Percentiles rank a stretch among this genome's conserved stretches.
Evolutionary conservation across 148 eudicot genomes (phyloP).

Genomic region (Dianthus caryophyllus): DNA sequence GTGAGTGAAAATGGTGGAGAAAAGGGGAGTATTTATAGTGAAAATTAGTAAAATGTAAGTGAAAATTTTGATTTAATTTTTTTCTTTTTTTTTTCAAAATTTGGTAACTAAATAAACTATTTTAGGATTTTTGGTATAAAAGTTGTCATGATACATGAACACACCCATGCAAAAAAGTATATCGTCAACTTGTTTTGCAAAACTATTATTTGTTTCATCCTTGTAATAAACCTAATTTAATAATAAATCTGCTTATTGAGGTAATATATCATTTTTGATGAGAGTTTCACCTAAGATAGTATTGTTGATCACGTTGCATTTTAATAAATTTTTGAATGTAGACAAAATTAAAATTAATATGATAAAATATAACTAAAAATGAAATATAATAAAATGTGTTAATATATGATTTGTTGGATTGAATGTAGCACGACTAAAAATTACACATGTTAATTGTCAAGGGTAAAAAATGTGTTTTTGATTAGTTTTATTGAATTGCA

Average conservation of each 20-base stretch:
- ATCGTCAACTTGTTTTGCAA: not conserved
- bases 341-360: not conserved
- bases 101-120: not conserved
- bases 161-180: not conserved
- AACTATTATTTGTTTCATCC: not conserved
- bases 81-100: not conserved
- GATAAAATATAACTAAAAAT: no score
- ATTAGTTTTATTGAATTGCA: no score
- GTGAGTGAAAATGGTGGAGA: not conserved
- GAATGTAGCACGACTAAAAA: not conserved
- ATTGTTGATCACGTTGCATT: not conserved
- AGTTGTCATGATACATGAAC: not conserved
- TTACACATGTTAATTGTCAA: no score
- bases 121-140: not conserved
- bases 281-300: not conserved
- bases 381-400: not conserved
- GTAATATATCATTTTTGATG: slow-evolving; percentile 1
- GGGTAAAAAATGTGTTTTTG: no score
- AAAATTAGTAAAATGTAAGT: not conserved
- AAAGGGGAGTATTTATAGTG: not conserved
- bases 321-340: not conserved
- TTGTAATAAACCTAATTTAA: not conserved
- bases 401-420: not conserved
- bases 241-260: not conserved
- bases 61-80: slow-evolving; percentile 1